phyloP scores from a whole-genome alignment of 352 stramenopile species.

The Pythium brassicae region DNA sequence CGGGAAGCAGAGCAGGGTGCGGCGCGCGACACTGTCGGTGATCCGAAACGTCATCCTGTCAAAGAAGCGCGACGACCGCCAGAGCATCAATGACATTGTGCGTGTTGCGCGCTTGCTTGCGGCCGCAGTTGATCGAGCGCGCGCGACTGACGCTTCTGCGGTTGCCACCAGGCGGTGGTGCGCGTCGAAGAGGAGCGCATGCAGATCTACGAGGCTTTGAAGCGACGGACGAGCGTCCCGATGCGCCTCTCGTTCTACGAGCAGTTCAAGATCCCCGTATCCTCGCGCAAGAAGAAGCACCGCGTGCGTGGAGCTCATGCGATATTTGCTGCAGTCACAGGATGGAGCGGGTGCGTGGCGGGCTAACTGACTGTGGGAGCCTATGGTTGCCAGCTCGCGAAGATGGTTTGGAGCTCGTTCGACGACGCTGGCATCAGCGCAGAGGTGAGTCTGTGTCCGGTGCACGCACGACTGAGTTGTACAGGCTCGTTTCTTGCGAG shows the following conservation, averaged over 20 bases:
- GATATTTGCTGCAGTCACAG: conserved; percentile 21
- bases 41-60: conserved; percentile 25
- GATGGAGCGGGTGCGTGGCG: background rate
- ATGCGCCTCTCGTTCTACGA: conserved; percentile 57
- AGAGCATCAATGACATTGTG: conserved; percentile 32
- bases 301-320: conserved; percentile 28
- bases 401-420: conserved; percentile 62
- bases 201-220: conserved; percentile 57
- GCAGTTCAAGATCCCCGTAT: conserved; percentile 46
- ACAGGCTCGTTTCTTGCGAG: too few species aligned
- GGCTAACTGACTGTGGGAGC: background rate
- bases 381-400: conserved; percentile 29
- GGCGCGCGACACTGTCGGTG: conserved; percentile 11
- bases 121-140: too few species aligned
- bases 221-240: conserved; percentile 30
- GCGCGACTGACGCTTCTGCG: background rate
- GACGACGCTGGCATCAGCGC: conserved; percentile 49
- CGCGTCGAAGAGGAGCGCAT: conserved; percentile 49
- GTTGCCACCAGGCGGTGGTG: conserved; percentile 32
- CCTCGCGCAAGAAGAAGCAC: conserved; percentile 70
- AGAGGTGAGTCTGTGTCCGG: conserved; percentile 32
- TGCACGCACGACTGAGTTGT: background rate
- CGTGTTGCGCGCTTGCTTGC: too few species aligned
- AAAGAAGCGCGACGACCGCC: conserved; percentile 17
- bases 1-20: conserved; percentile 18